phyloP scores from a whole-genome alignment of 352 stramenopile species.

The Blastocystis sp. region DNA sequence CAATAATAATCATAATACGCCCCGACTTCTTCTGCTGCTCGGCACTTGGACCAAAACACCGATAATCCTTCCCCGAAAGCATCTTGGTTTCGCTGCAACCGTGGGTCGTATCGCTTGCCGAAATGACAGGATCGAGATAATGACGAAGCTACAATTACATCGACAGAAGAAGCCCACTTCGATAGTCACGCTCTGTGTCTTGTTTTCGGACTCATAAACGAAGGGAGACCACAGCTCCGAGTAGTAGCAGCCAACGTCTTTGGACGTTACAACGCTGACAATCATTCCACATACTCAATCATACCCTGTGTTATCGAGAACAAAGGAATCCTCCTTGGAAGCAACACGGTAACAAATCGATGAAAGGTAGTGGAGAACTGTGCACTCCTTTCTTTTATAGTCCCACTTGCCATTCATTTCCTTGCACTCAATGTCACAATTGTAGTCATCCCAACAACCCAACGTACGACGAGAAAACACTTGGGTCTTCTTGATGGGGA shows the following conservation, averaged over 20 bases:
- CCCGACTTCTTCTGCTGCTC: neutral
- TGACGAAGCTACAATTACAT: neutral
- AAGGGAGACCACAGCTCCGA: neutral
- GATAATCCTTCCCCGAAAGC: neutral
- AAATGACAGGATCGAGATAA: neutral
- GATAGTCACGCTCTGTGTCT: neutral
- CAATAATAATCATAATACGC: neutral
- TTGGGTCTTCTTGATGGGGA: neutral
- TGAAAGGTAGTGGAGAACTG: neutral
- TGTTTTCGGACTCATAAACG: neutral
- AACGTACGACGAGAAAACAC: neutral
- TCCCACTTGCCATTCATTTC: neutral
- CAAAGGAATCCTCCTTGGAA: neutral
- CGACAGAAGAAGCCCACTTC: neutral
- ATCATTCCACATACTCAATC: neutral
- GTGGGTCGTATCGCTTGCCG: constrained; percentile 2
- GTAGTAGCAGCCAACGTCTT: neutral
- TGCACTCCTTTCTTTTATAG: neutral
- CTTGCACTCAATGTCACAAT: neutral
- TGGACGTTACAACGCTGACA: neutral
- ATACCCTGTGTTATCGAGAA: neutral
- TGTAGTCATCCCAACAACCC: neutral
- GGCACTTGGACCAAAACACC: neutral
- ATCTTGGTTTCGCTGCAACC: constrained; percentile 33
- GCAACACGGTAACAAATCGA: constrained; percentile 1